Conservation (phyloP, 2,329 filamentous ascomycete genomes). For the Pseudocercospora macadamiae region DNA sequence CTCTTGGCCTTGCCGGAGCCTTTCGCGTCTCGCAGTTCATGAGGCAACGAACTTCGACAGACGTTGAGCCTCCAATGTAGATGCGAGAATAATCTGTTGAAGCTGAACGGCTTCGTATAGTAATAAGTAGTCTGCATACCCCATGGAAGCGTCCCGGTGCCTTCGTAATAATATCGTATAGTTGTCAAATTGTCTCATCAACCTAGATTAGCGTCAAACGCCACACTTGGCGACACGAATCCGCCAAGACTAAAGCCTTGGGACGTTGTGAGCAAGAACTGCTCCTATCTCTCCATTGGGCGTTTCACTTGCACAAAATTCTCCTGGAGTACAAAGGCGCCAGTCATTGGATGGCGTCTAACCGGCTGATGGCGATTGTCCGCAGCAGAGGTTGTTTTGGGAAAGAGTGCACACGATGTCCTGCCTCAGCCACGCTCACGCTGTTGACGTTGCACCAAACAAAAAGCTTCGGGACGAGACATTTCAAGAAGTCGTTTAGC, state of each 20-base stretch:
- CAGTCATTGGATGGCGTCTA: not conserved
- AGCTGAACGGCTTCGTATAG: no score
- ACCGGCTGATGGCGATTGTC: not conserved
- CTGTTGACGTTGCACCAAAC: constrained; percentile 1
- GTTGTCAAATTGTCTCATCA: no score
- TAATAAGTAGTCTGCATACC: no score
- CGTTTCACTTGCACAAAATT: not conserved
- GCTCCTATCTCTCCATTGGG: not conserved
- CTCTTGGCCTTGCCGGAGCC: not conserved
- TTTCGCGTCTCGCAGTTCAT: no score
- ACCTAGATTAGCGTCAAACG: no score
- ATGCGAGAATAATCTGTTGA: no score
- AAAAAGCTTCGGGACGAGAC: not conserved
- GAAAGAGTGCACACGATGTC: not conserved
- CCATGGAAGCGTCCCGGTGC: no score
- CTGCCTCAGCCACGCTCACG: not conserved
- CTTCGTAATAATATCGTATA: no score
- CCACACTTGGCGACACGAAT: no score
- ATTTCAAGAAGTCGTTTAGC: not conserved
- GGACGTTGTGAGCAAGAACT: not conserved
- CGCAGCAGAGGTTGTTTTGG: not conserved
- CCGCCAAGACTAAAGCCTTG: no score
- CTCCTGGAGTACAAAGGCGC: not conserved
- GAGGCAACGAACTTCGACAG: no score
- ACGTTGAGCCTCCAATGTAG: no score